Conservation (phyloP, 257 asterid species). For the Ilex aquifolium region DNA sequence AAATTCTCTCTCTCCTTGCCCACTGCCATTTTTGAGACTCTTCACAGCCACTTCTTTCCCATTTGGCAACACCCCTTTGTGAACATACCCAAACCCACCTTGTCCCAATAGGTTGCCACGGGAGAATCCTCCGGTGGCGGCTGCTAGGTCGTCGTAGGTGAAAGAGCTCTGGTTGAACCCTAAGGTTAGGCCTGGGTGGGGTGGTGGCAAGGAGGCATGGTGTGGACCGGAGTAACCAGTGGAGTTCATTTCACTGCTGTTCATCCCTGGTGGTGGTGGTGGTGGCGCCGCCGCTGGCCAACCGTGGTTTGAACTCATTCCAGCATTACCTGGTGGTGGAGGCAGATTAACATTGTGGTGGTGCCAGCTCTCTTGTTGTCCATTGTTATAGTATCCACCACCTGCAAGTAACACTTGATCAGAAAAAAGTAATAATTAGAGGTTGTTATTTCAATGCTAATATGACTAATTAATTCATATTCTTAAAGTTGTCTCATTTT, state of each 20-base stretch:
- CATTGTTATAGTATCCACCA: too few species aligned
- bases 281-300: constrained; percentile 2
- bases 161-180: constrained; percentile 5
- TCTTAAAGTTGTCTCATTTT: too few species aligned
- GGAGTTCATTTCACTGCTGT: constrained; percentile 1
- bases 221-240: constrained; percentile 5
- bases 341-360: background rate
- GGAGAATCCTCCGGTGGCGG: constrained; percentile 10
- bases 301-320: background rate
- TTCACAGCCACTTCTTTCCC: constrained; percentile 17
- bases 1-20: constrained; percentile 22
- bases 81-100: constrained; percentile 22
- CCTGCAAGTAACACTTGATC: too few species aligned
- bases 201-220: constrained; percentile 4
- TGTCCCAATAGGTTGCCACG: constrained; percentile 15
- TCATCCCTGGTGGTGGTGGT: constrained; percentile 2
- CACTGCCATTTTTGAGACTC: constrained; percentile 12
- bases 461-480: too few species aligned
- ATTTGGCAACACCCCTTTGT: constrained; percentile 16
- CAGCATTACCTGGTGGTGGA: background rate
- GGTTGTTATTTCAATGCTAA: too few species aligned
- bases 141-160: constrained; percentile 11
- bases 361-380: too few species aligned
- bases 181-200: constrained; percentile 1
- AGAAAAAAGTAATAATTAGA: too few species aligned